Evolutionary conservation across 768 basidiomycete genomes (phyloP), one percentile per base, ranked within the genome.

Genomic region (Trametes cubensis): DNA sequence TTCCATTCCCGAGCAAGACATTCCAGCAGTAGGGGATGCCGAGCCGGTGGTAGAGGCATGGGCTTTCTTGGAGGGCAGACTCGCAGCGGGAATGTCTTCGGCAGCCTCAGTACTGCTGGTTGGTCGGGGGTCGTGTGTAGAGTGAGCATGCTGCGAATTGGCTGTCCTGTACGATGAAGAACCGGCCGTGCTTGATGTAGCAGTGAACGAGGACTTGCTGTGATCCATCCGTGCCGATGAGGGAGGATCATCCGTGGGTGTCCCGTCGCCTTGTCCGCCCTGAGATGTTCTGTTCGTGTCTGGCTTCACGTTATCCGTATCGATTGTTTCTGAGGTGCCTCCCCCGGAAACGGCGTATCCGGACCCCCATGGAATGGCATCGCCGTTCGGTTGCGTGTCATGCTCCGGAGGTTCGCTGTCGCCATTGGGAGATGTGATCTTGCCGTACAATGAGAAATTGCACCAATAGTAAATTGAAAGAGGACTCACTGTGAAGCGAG

Each of bases 311-410:
- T 20, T 13, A 17, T n/a, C 48, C 2, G 40, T 20, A 21, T 26
- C 40, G 0, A 18, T 34, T 3, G 55, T 25, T 18, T 59, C 34
- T 20, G 56, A 48, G 28, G 30, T 20, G 17, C 51, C 18, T 30
- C 7, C 28, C 3, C 20, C 48, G 6, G 61, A 42, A 6, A 25
- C 47, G 23, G 72, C 42, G 18, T 59, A 58, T 13, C 78, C 78
- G 13, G 57, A 41, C 1, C 78, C 78, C 77, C 78, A 79, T 18
- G 78, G 75, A 34, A 77, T 70, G 23, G 65, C 46, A 18, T 76
- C 72, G 28, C 78, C 77, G 28, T 71, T 70, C 3, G 77, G 75
- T 54, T 79, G 78, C 14, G 63, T 60, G 15, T 69, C 47, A 57
- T 77, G 50, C 30, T 66, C 62, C 0, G 77, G 75, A 20, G 66